phyloP scores from a whole-genome alignment of 2,329 filamentous ascomycete genomes.

The Pseudogymnoascus sp. region DNA sequence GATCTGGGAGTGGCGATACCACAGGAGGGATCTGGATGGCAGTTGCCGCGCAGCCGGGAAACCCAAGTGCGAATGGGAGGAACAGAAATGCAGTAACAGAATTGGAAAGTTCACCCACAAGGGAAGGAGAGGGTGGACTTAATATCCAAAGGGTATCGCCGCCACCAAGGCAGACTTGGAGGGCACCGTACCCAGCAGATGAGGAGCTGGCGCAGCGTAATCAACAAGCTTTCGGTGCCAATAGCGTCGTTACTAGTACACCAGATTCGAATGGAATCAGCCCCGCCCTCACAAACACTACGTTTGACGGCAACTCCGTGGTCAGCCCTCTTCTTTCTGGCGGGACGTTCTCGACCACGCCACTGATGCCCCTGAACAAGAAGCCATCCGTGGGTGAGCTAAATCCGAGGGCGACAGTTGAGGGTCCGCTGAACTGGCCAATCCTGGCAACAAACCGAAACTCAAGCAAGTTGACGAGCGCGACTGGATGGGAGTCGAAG shows the following conservation, averaged over 20 bases:
- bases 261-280: neutral
- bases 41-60: neutral
- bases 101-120: neutral
- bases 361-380: neutral
- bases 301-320: neutral
- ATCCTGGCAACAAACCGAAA: neutral
- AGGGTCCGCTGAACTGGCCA: slow-evolving; percentile 9
- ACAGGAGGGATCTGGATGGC: neutral
- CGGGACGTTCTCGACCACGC: neutral
- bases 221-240: neutral
- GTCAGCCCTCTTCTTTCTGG: neutral
- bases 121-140: neutral
- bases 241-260: neutral
- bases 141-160: neutral
- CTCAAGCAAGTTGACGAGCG: neutral
- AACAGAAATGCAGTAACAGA: neutral
- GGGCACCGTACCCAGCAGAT: neutral
- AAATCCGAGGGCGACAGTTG: slow-evolving; percentile 1
- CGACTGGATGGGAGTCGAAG: slow-evolving; percentile 1
- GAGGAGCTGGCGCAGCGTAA: neutral
- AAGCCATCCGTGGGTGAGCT: neutral
- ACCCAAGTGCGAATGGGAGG: neutral
- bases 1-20: neutral
- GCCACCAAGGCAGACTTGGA: neutral
- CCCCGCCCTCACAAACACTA: neutral